These are phyloP conservation scores for Aureobasidium sp. DNA, from an alignment of 2,329 filamentous ascomycete genomes.

Conservation along the genomic window DNA sequence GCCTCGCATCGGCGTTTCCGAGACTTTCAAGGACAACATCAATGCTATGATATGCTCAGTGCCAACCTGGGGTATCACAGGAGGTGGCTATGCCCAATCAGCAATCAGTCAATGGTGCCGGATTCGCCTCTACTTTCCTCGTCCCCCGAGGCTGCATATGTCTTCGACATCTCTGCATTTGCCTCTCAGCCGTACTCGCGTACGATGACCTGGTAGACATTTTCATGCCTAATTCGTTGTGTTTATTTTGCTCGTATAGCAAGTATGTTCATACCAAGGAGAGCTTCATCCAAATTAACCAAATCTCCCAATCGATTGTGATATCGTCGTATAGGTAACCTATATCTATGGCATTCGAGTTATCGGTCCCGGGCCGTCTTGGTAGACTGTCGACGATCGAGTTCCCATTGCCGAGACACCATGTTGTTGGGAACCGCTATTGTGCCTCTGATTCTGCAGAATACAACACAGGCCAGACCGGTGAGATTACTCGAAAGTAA, in stretches of 20 bases:
- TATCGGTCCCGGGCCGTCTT: neutral
- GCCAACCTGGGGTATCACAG: no score
- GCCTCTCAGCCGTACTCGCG: no score
- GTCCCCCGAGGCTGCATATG: no score
- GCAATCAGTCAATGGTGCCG: no score
- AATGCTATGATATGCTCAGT: no score
- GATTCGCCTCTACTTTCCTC: no score
- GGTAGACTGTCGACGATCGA: neutral
- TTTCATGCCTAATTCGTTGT: neutral
- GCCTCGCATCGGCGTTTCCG: neutral
- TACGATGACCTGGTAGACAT: neutral
- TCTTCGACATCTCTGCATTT: no score
- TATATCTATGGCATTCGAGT: constrained; percentile 13
- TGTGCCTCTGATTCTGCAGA: neutral
- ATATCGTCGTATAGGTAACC: constrained; percentile 3
- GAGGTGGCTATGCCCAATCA: no score
- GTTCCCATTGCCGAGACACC: neutral
- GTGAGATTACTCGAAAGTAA: no score
- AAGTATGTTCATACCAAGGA: neutral
- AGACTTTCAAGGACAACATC: no score
- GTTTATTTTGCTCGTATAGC: constrained; percentile 4
- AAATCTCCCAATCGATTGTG: constrained; percentile 2
- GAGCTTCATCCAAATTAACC: neutral
- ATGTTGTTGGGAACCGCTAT: neutral
- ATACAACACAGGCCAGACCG: no score